Evolutionary conservation across 345 rosid species (phyloP), one percentile per base, ranked within the genome.

Genomic region (Euphorbia lathyris): DNA sequence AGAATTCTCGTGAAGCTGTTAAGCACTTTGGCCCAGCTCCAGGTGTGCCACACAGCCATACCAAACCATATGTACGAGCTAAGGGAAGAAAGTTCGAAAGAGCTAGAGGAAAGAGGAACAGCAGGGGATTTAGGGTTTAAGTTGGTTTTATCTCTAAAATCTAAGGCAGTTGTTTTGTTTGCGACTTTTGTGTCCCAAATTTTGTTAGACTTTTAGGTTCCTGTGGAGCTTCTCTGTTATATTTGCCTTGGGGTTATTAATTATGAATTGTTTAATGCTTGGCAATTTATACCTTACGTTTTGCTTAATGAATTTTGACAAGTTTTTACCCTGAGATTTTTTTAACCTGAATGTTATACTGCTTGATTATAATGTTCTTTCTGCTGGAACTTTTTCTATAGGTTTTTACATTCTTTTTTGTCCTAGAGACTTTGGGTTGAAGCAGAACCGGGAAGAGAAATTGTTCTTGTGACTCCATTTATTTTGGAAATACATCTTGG

Each of bases 1-100:
- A 92, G 97, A 95, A 89, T 65, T 77, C 86, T 53, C 93, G 98
- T 67, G 98, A 95, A 68, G 99, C 97, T 25, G 99, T 90, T 60
- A 95, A 92, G 81, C 99, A 95, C 81, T 95, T 95, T 11, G 99
- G 99, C 7, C 96, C 87, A 1, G 98, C 99, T 55, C 99, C 99
- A 40, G 97, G 99, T 80, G 98, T 95, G 32, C 99, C 99, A 6
- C 89, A 83, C 89, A 95, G 97, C 83, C 86, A 83, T 75, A 67
- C 93, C 13, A 95, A 92, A 79, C 97, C 99, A 5, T 95, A 88
- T 58, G 97, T 95, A 51, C 86, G 99, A 12, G 57, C 89, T 0
- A 85, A 82, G 84, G 99, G 99, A 76, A 88, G 97, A 83, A 92
- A 92, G 82, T 95, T 86, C 71, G 97, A 92, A 86, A 87, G 68